Conservation (phyloP, 371 early-diverging fungal genomes). For the Mucor velutinosus region DNA sequence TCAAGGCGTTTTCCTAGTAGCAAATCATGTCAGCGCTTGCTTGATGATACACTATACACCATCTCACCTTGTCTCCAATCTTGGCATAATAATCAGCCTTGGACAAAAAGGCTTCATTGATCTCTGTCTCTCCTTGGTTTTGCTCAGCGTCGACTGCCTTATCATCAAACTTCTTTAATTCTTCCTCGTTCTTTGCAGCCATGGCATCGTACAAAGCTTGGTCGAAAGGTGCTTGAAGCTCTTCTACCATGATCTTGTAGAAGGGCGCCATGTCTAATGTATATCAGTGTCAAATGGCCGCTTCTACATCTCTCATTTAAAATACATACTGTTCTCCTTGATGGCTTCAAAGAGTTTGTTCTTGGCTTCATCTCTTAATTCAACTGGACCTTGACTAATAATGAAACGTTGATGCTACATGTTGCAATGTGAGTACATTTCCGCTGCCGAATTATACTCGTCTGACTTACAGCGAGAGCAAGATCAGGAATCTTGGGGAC, state of each 20-base stretch:
- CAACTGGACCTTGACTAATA: conserved; percentile 65
- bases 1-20: conserved; percentile 80
- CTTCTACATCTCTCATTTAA: not conserved
- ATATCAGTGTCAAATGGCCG: not conserved
- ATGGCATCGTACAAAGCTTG: conserved; percentile 53
- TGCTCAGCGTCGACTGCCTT: conserved; percentile 87
- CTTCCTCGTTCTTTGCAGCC: conserved; percentile 72
- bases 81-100: conserved; percentile 90
- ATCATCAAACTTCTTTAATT: conserved; percentile 78
- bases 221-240: conserved; percentile 64
- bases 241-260: conserved; percentile 68
- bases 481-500: conserved; percentile 82
- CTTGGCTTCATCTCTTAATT: conserved; percentile 63
- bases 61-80: conserved; percentile 88
- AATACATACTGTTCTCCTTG: conserved; percentile 69
- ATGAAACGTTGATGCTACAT: conserved; percentile 75
- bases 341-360: conserved; percentile 63
- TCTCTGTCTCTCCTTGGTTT: conserved; percentile 94
- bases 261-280: conserved; percentile 85
- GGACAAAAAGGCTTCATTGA: conserved; percentile 88
- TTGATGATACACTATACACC: too few species aligned
- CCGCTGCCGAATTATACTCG: not conserved
- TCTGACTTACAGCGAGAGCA: conserved; percentile 49
- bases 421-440: not conserved
- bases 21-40: not conserved